A percentile compares a stretch with the other conserved stretches of the same genome.
Evolutionary conservation across 345 rosid genomes (phyloP).

Genomic region (Salix exigua): DNA sequence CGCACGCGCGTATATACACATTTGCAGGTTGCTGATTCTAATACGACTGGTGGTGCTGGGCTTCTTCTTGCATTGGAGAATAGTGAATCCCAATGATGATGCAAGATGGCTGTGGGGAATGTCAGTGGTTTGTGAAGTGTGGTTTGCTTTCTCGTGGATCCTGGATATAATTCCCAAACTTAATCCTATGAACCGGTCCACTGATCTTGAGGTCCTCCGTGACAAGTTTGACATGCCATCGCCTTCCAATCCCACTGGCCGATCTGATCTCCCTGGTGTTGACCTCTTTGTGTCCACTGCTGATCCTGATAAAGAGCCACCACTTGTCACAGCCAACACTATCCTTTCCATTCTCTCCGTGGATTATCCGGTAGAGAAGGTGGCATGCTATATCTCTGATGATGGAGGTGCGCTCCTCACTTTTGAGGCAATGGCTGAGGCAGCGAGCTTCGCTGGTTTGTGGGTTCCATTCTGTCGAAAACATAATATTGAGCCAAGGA

Average conservation of each 20-base stretch:
- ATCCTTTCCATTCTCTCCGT: too few species aligned
- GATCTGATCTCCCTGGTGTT: constrained; percentile 85
- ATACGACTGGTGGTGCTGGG: constrained; percentile 56
- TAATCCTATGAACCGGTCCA: constrained; percentile 71
- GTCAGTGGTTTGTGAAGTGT: constrained; percentile 76
- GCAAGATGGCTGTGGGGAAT: constrained; percentile 87
- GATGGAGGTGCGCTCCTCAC: constrained; percentile 92
- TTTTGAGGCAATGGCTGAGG: constrained; percentile 98
- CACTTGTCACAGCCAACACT: constrained; percentile 82
- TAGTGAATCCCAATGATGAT: constrained; percentile 66
- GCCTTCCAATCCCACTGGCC: constrained; percentile 82
- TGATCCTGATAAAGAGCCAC: constrained; percentile 94
- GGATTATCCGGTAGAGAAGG: constrained; percentile 87
- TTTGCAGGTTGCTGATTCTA: constrained; percentile 46
- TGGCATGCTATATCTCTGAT: constrained; percentile 76
- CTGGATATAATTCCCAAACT: constrained; percentile 88
- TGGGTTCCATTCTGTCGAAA: constrained; percentile 96
- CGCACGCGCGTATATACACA: too few species aligned
- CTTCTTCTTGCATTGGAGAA: constrained; percentile 83
- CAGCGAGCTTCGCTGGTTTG: constrained; percentile 82
- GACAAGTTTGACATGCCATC: constrained; percentile 91
- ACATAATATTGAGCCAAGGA: constrained; percentile 83
- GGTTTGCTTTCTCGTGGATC: constrained; percentile 96
- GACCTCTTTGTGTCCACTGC: constrained; percentile 90
- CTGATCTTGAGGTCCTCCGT: constrained; percentile 69